A percentile compares a stretch with the other conserved stretches of the same genome.
These are phyloP conservation scores for Dipodascopsis tothii DNA, from an alignment of 805 yeast genomes.

Conservation along the genomic window DNA sequence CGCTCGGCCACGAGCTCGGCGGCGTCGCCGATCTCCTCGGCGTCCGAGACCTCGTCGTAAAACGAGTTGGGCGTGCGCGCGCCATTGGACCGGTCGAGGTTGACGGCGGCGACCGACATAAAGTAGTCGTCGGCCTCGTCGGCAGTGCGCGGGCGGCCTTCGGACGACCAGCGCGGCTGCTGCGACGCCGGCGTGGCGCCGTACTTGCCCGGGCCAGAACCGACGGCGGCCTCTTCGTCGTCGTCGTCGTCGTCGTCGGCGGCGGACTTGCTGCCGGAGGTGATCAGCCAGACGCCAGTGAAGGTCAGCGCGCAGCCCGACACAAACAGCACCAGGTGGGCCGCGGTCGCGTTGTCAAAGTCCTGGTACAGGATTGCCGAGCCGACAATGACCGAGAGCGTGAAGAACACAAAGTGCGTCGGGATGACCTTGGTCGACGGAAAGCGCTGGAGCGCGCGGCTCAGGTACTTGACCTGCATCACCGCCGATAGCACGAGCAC, in stretches of 20 bases:
- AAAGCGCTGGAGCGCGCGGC: conserved; percentile 36
- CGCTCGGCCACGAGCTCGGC: conserved; percentile 2
- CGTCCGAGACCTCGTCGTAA: conserved; percentile 20
- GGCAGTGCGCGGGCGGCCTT: too few species aligned
- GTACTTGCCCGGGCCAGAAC: not conserved
- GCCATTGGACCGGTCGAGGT: conserved; percentile 14
- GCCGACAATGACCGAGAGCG: conserved; percentile 39
- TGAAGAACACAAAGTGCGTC: conserved; percentile 44
- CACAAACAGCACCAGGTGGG: conserved; percentile 27
- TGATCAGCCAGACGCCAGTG: conserved; percentile 38
- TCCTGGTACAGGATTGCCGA: conserved; percentile 39
- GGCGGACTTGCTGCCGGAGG: conserved; percentile 17
- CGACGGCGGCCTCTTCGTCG: not conserved
- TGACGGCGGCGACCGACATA: conserved; percentile 18
- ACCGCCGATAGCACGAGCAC: conserved; percentile 36
- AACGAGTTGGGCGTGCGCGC: conserved; percentile 18
- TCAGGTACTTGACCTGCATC: conserved; percentile 37
- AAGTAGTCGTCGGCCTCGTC: conserved; percentile 7
- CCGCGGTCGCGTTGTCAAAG: conserved; percentile 29
- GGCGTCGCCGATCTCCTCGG: conserved; percentile 16
- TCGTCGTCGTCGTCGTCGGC: too few species aligned
- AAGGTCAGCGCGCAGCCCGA: conserved; percentile 36
- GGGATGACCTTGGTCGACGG: conserved; percentile 45
- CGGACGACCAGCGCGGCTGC: too few species aligned
- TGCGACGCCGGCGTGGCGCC: not conserved